Base-by-base conservation (phyloP, 495 filamentous ascomycete genomes). In the Penicillium roqueforti region DNA sequence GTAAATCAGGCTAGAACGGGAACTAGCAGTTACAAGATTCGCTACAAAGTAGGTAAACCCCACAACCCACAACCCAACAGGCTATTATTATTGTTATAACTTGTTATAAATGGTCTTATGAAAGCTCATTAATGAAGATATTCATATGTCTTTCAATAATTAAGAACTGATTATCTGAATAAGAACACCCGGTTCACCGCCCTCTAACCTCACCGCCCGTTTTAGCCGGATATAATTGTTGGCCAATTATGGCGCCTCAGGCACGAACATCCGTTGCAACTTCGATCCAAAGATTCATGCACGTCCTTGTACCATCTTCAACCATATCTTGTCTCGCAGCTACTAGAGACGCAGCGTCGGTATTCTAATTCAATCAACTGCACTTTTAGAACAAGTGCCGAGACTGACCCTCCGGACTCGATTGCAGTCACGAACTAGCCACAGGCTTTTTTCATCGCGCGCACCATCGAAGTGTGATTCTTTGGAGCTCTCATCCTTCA, bases 251-350 rank as follows among this genome's bases (percentile, higher is more conserved):
- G 25, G 42, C 11, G 67, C 61, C 67, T 65, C 56, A 69, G 67
- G 64, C 64, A 56, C 1, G 16, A 52, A 34, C 16, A 42, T 56
- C 56, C 58, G 48, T 56, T 55, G 58, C 58, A 67, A 58, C 51
- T 57, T 56, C 44, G 59, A 57, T 45, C 20, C 51, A 51, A 36
- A 44, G 37, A 52, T 56, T 52, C 46, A 50, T 25, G 47, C 47
- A 28, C 18, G 19, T 48, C 22, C 9, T 8, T 20, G 8, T 45
- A 29, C 9, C 25, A 20, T 28, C 25, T 19, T 29, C 26, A 31
- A 19, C 11, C 7, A 29, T 45, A 45, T 7, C n/a, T 29, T 16
- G 25, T 23, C 32, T 26, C 18, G 40, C 40, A 54, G 25, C 47
- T 48, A 26, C n/a, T 38, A 38, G 37, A 23, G 16, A 20, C 38